A percentile compares a stretch with the other conserved stretches of the same genome.
These are phyloP conservation scores for Crithidia thermophila DNA, from an alignment of 208 protist species.

Conservation along the genomic window DNA sequence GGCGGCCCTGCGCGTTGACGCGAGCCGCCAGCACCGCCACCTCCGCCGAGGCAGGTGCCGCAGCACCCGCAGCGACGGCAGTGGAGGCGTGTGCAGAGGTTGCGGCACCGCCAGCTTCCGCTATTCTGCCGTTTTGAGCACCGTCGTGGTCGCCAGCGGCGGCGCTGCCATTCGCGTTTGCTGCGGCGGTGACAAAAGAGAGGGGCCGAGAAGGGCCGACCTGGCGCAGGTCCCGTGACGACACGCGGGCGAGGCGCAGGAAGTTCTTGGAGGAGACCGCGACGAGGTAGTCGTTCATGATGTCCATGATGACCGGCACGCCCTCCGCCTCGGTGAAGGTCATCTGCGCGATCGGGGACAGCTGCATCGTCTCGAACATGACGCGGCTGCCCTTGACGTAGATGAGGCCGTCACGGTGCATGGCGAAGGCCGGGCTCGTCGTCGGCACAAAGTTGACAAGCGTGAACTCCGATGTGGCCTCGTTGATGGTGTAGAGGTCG, in stretches of 20 bases:
- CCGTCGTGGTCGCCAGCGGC: too few relatives aligned
- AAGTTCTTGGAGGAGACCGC: conserved; percentile 80
- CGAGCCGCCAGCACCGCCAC: conserved; percentile 58
- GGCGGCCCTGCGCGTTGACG: conserved; percentile 85
- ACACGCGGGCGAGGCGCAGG: conserved; percentile 79
- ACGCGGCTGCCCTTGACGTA: conserved; percentile 84
- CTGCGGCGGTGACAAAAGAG: conserved; percentile 24
- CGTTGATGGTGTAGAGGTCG: conserved; percentile 89
- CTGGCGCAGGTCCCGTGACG: conserved; percentile 62
- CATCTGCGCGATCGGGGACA: conserved; percentile 76
- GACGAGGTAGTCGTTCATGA: conserved; percentile 91
- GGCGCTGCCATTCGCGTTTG: neutral
- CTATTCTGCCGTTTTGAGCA: too few relatives aligned
- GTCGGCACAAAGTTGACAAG: conserved; percentile 75
- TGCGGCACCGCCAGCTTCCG: too few relatives aligned
- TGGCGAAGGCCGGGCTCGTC: conserved; percentile 75
- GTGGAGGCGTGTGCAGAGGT: too few relatives aligned
- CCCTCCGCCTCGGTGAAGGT: conserved; percentile 90
- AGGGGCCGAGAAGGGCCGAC: conserved; percentile 75
- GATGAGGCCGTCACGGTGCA: conserved; percentile 87
- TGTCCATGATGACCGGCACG: conserved; percentile 75
- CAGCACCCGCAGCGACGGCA: conserved; percentile 7
- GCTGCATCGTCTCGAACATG: conserved; percentile 80
- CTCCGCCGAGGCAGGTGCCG: conserved; percentile 5
- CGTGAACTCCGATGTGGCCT: conserved; percentile 69